Percentiles rank a stretch among this genome's conserved stretches.
Evolutionary conservation across 352 stramenopile species (phyloP).

Genomic region (Phytophthora palmivora): DNA sequence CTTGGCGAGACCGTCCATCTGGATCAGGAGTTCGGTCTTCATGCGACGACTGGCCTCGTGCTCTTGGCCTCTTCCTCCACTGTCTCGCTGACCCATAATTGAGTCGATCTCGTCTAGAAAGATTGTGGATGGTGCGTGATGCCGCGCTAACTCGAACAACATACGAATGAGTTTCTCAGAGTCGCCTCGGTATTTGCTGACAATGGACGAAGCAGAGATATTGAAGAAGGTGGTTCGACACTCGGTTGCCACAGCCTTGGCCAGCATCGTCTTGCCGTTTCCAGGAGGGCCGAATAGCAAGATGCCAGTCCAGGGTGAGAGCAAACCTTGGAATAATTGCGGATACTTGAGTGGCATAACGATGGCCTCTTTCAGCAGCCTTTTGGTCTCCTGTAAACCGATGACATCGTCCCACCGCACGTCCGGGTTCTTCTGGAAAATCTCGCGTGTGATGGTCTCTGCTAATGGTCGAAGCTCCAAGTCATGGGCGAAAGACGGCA

Average conservation of each 20-base stretch:
- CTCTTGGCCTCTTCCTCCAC: constrained; percentile 71
- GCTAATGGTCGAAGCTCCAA: constrained; percentile 87
- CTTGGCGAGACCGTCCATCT: constrained; percentile 88
- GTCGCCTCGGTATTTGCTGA: constrained; percentile 88
- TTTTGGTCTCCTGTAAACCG: constrained; percentile 91
- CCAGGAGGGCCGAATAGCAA: constrained; percentile 87
- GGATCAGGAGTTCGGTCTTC: constrained; percentile 90
- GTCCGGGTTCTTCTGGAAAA: constrained; percentile 92
- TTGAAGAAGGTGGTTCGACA: constrained; percentile 91
- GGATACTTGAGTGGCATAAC: constrained; percentile 96
- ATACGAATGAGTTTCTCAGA: constrained; percentile 90
- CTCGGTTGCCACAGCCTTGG: constrained; percentile 86
- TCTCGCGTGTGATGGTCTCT: constrained; percentile 92
- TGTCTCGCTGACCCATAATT: constrained; percentile 90
- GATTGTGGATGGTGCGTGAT: constrained; percentile 88
- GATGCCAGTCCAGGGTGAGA: constrained; percentile 92
- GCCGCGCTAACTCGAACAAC: constrained; percentile 81
- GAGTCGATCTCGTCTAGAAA: constrained; percentile 91
- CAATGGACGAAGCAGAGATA: constrained; percentile 87
- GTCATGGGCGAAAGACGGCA: constrained; percentile 88
- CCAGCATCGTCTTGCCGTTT: constrained; percentile 91
- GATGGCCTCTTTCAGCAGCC: constrained; percentile 94
- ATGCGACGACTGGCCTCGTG: constrained; percentile 87
- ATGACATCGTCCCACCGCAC: constrained; percentile 92
- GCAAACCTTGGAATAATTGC: constrained; percentile 94